Evolutionary conservation across 495 filamentous ascomycete genomes (phyloP), one percentile per base, ranked within the genome.

Genomic region (Rostrohypoxylon terebratum): DNA sequence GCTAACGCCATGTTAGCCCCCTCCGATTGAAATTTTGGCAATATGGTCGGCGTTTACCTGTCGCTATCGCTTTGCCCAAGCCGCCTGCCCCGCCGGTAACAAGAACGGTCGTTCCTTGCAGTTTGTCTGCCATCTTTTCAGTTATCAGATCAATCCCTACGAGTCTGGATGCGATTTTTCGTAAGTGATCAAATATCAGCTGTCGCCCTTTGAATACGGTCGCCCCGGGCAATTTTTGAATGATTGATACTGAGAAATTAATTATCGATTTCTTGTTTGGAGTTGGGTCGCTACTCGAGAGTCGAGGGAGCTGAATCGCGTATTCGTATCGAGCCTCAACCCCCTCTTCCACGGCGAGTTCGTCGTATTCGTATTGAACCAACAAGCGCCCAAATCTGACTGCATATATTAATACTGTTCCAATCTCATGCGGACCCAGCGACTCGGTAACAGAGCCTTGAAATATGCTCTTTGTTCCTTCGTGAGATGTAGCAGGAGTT

Each of bases 51-150:
- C n/a, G 4, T 16, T 13, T 45, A 45, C 42, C 42, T 20, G 51
- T 20, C 31, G 51, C 51, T 20, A 55, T 55, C n/a, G 65, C 77
- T 66, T 79, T 80, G 67, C 83, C 83, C 48, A 85, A 74, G 5
- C 82, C 82, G 42, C 80, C 79, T 6, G 77, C 81, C 11, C 73
- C 81, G 64, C 83, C 83, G 23, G 82, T 85, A n/a, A 84, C 77
- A 16, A 85, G 68, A 40, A 80, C 80, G 6, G 80, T 82, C 40
- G 78, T 82, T 72, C 80, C 79, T 40, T 78, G 57, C 4, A 74
- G 44, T 2, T 68, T 50, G 13, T 10, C 55, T 25, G 66, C 66
- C 71, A 73, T 73, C 14, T 66, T 66, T 3, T 20, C 8, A 14
- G 34, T 36, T 4, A 6, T 13, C 16, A n/a, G 42, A 5, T 20